These are phyloP conservation scores for Gynochthodes officinalis DNA, from an alignment of 257 asterid species.

Conservation along the genomic window DNA sequence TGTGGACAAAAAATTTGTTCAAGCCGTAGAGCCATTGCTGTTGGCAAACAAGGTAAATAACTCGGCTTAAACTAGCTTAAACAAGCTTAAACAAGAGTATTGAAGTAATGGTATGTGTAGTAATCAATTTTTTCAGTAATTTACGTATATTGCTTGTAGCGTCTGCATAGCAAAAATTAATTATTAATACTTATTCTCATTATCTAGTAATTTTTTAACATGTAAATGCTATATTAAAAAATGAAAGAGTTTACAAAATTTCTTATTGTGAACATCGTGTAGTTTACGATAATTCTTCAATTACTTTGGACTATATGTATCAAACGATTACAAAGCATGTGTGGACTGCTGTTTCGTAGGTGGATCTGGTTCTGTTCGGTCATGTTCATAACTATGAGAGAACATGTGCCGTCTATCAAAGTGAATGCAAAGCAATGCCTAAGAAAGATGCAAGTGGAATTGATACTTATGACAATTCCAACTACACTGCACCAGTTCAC, in stretches of 20 bases:
- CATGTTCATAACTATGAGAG: slow-evolving; percentile 95
- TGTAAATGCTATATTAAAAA: too few relatives aligned
- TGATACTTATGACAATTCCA: slow-evolving; percentile 49
- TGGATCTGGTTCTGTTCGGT: slow-evolving; percentile 73
- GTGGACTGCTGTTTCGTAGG: slow-evolving; percentile 29
- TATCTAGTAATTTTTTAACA: too few relatives aligned
- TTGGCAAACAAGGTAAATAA: slow-evolving; percentile 47
- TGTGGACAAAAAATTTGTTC: slow-evolving; percentile 53
- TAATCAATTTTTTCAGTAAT: too few relatives aligned
- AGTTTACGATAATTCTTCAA: too few relatives aligned
- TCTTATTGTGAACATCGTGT: too few relatives aligned
- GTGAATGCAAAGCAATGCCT: slow-evolving; percentile 64
- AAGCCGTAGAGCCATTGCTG: slow-evolving; percentile 72
- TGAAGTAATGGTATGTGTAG: too few relatives aligned
- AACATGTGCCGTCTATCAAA: slow-evolving; percentile 60
- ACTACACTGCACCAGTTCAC: slow-evolving; percentile 74
- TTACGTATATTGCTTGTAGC: too few relatives aligned
- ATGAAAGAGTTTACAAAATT: too few relatives aligned
- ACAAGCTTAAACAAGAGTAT: too few relatives aligned
- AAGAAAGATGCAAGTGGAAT: slow-evolving; percentile 48
- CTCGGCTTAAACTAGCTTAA: too few relatives aligned
- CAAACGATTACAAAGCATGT: not conserved
- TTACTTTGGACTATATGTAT: not conserved
- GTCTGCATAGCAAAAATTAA: too few relatives aligned
- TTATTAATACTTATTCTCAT: too few relatives aligned